Conservation (phyloP, 2,329 filamentous ascomycete species). For the Pseudopyricularia cyperi region DNA sequence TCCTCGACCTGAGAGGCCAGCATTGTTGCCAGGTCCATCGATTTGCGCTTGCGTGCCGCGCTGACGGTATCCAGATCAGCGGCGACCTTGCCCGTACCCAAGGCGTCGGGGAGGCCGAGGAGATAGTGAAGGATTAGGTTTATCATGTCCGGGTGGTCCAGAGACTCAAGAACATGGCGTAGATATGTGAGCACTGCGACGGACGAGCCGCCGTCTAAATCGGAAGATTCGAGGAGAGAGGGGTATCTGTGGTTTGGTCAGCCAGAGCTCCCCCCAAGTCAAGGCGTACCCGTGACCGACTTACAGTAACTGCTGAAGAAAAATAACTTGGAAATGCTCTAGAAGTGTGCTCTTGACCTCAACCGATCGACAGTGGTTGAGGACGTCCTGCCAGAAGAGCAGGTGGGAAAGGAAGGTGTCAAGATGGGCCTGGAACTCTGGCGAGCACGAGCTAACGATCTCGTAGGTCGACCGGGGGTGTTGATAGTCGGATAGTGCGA, state of each 20-base stretch:
- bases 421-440: constrained; percentile 72
- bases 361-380: constrained; percentile 85
- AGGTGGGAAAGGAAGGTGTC: constrained; percentile 91
- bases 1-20: constrained; percentile 63
- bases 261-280: background rate
- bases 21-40: constrained; percentile 73
- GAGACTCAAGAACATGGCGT: constrained; percentile 74
- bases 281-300: constrained; percentile 18
- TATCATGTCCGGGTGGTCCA: constrained; percentile 89
- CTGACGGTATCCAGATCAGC: constrained; percentile 40
- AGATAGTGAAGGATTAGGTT: constrained; percentile 89
- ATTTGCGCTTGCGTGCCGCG: constrained; percentile 70
- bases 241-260: constrained; percentile 54
- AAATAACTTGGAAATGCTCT: constrained; percentile 95
- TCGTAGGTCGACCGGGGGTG: constrained; percentile 57
- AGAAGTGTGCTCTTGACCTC: constrained; percentile 88
- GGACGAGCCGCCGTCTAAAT: constrained; percentile 91
- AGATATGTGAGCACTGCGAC: constrained; percentile 93
- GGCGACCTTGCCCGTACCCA: background rate
- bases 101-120: constrained; percentile 57
- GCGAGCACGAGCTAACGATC: constrained; percentile 60
- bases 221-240: constrained; percentile 88
- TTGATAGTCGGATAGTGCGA: constrained; percentile 80
- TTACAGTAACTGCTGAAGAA: constrained; percentile 84
- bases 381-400: constrained; percentile 94